Base-by-base conservation (phyloP, 805 yeast species). In the Yarrowia alimentaria region DNA sequence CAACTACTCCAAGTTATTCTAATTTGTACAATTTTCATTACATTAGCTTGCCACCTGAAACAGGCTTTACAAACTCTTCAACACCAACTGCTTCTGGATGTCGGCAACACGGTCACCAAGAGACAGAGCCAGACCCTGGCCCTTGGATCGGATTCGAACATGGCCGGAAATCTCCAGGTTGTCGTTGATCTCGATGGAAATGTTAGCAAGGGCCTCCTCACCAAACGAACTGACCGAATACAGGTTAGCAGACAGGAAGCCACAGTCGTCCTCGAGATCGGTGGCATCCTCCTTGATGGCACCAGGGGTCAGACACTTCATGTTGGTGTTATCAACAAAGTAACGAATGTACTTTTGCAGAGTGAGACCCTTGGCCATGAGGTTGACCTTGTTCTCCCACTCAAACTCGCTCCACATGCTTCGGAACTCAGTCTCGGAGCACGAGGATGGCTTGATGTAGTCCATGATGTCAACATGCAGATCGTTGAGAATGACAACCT, bases 351-450 rank as follows among this genome's bases (percentile, higher is more conserved):
- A 93, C 38, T 79, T 85, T 63, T 83, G 81, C 62, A 94, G 75
- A 2, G 94, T 80, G 47, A 59, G 56, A 26, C 59, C 24, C 17
- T 57, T 54, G 18, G 62, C 55, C 28, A 62, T 55, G 64, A 93
- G 85, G 54, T 90, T 85, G 60, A 93, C 90, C 73, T 93, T 93
- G 73, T 93, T 93, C 69, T 93, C 99, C 99, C 99, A 93, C 71
- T 93, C 99, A 65, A 94, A 93, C 66, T 90, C 97, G 66, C 89
- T 88, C 99, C 99, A 93, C 98, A 90, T 91, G 61, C 81, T 78
- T 64, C 99, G 85, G 85, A 93, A 93, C 59, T 79, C 84, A 35
- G 81, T 79, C 69, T 91, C 98, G 12, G 89, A 72, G 66, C 95
- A 86, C 18, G 78, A 76, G n/a, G 95, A 93, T 16, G 99, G 97